Base-by-base conservation (phyloP, 2,329 filamentous ascomycete genomes). In the Beauveria medogensis region DNA sequence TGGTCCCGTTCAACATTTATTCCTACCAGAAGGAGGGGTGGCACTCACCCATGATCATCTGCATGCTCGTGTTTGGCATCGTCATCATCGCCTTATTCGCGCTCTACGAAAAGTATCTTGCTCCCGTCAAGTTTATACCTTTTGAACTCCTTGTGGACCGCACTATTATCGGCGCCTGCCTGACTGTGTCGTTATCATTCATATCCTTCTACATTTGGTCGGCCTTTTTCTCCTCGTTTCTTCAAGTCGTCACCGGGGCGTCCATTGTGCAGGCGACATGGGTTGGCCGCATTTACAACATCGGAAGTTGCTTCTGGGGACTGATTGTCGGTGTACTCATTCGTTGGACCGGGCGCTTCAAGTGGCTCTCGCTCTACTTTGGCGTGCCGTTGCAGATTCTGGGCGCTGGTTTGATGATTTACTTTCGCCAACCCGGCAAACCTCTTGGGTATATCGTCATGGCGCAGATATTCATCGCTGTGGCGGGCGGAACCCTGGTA, bases 61-160 rank as follows among this genome's bases (percentile, higher is more conserved):
- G 78, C 59, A 86, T 87, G 82, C 78, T 80, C 46, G 77, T 86
- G 1, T 69, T 89, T 26, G 88, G 88, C 7, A 77, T 82, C 34
- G 66, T 84, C 0, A 78, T 82, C 41, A 74, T 91, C 2, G 67
- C 82, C 43, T 60, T 76, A n/a, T 83, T 87, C 64, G 78, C 73
- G 1, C 62, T 83, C 2, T 85, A 81, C 72, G 84, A 89, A 71
- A 78, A 73, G 24, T 84, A 75, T 59, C 64, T 84, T n/a, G 82
- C 85, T 0, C 80, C 78, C 0, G 75, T 76, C 14, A 81, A 84
- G 2, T 82, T 89, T 69, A 74, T 89, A 28, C 81, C 77, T 16
- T 79, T 76, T 65, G 64, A 71, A 47, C 72, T 86, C 65, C 73
- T 86, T 63, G 71, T 73, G 3, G 74, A 82, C 62, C 77, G 78